phyloP scores from a whole-genome alignment of 2,329 filamentous ascomycete species.

The Celoporthe dispersa region DNA sequence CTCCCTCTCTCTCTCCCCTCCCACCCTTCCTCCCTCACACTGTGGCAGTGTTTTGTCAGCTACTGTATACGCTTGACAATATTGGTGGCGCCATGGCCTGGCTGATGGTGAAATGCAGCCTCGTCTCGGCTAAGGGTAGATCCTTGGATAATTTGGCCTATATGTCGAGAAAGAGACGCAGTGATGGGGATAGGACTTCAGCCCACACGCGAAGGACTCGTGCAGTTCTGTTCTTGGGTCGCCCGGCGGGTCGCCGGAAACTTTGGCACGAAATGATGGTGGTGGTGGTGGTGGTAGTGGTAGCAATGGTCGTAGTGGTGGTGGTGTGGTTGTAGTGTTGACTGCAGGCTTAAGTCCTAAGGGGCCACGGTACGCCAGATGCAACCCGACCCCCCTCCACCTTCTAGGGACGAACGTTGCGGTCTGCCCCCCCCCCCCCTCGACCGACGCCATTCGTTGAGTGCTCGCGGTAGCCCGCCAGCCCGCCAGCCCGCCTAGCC shows the following conservation, averaged over 20 bases:
- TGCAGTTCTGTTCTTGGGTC: not conserved
- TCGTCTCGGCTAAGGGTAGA: not conserved
- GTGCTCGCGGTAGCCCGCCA: slow-evolving; percentile 23
- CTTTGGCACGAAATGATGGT: not conserved
- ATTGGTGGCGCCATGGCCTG: not conserved
- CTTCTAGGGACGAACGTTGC: not conserved
- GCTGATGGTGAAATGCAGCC: slow-evolving; percentile 8
- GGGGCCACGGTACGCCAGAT: slow-evolving; percentile 4
- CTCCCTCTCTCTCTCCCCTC: not conserved
- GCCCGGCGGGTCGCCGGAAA: slow-evolving; percentile 6
- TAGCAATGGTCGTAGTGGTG: not conserved
- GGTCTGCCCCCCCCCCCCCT: not conserved
- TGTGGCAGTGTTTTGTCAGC: slow-evolving; percentile 21
- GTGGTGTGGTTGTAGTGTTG: not conserved
- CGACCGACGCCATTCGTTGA: slow-evolving; percentile 18
- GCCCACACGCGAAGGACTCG: not conserved
- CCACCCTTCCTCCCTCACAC: not conserved
- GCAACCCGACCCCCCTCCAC: not conserved
- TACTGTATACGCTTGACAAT: not conserved
- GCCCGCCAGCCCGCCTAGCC: slow-evolving; percentile 15
- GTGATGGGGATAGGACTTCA: not conserved
- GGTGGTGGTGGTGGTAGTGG: not conserved
- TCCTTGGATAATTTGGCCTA: not conserved
- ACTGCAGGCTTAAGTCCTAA: slow-evolving; percentile 1
- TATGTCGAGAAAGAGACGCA: not conserved